Percentiles rank a stretch among this genome's conserved stretches.
Evolutionary conservation across 1,139 yeast genomes (phyloP).

Genomic region (Pichia sp.): DNA sequence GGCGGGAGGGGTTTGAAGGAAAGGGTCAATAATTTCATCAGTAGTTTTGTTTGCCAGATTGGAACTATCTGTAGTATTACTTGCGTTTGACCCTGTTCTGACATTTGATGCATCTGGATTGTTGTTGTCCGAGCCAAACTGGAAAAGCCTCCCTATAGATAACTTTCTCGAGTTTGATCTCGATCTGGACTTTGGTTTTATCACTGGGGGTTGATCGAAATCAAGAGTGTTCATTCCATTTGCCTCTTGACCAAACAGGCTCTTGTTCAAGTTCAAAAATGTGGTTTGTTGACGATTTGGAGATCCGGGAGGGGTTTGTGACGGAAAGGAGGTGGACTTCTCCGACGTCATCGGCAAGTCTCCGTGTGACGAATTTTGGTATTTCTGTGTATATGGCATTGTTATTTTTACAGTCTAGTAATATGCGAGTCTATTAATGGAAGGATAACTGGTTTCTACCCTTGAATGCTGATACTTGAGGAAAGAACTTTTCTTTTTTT

Average conservation of each 20-base stretch:
- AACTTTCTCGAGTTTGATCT: slow-evolving; percentile 32
- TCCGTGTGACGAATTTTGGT: not conserved
- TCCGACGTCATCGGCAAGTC: not conserved
- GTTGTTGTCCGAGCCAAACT: slow-evolving; percentile 24
- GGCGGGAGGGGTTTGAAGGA: slow-evolving; percentile 24
- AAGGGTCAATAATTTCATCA: slow-evolving; percentile 12
- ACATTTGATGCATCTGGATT: slow-evolving; percentile 10
- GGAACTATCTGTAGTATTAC: slow-evolving; percentile 8
- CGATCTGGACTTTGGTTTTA: slow-evolving; percentile 26
- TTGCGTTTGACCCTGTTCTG: slow-evolving; percentile 5
- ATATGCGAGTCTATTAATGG: not conserved
- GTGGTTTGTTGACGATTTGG: slow-evolving; percentile 5
- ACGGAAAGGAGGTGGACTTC: not conserved
- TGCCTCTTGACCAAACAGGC: not conserved
- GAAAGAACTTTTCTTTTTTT: not conserved
- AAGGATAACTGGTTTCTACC: not conserved
- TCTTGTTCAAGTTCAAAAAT: not conserved
- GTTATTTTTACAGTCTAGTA: not conserved
- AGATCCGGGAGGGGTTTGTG: slow-evolving; percentile 9
- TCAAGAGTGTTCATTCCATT: slow-evolving; percentile 3
- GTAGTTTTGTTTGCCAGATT: slow-evolving; percentile 6
- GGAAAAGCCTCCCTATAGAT: slow-evolving; percentile 31
- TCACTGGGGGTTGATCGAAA: slow-evolving; percentile 16
- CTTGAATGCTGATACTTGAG: not conserved
- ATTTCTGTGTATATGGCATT: not conserved